Evolutionary conservation across 139 green algal species (phyloP), one percentile per base, ranked within the genome.

Genomic region (Chlamydomonas urium): DNA sequence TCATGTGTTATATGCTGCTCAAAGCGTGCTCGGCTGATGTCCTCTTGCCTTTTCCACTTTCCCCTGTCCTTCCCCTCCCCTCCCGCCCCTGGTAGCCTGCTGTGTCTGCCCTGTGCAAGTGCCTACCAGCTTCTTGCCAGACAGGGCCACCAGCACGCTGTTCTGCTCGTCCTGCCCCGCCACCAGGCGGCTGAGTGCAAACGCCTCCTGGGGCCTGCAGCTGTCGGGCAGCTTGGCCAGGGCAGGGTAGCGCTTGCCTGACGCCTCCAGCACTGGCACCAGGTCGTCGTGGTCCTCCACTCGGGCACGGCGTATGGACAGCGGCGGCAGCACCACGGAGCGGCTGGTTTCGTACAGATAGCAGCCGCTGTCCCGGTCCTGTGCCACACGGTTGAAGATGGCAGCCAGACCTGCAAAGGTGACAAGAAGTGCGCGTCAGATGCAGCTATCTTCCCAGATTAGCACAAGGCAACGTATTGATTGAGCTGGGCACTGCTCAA

Each of bases 221-320:
- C 56, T 76, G 35, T 81, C 77, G 3, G 86, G 82, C 37, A 91
- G 78, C 53, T 79, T 72, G 26, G 83, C 69, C 23, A 89, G 60
- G 21, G 82, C 74, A 21, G 80, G 76, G 47, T 72, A 83, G 21
- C 73, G 74, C 28, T 38, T 28, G 36, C 69, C 69, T 42, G 70
- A 79, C 8, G 69, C 68, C 53, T 75, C 47, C 58, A 89, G 69
- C 31, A 91, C 66, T 2, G 84, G 84, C 66, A 88, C 35, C 75
- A 91, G 60, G 35, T 91, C 86, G 32, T 91, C 86, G 53, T 89
- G 82, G 58, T 91, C 86, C 56, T 89, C 75, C 28, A 91, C 79
- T 0, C 60, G 56, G 6, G 86, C 83, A n/a, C 26, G 48, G 17
- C 83, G 71, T 8, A 89, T 68, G 69, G 62, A 38, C 34, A 85